Percentiles rank a stretch among this genome's conserved stretches.
Conservation (phyloP, 441 rosid genomes). For the Populus hybrid region DNA sequence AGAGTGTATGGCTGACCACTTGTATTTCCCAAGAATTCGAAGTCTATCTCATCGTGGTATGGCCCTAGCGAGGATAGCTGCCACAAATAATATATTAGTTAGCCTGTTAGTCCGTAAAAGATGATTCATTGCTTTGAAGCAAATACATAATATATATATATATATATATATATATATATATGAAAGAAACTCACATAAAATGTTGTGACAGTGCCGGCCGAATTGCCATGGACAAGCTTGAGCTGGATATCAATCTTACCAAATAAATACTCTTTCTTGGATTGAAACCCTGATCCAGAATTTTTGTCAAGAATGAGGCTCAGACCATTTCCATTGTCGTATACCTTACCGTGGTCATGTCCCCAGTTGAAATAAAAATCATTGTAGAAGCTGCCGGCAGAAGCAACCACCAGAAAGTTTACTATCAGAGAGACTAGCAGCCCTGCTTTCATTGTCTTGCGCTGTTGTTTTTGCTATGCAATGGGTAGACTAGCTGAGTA, state of each 20-base stretch:
- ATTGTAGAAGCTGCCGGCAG: constrained; percentile 36
- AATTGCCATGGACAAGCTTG: constrained; percentile 52
- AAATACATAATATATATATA: too few relatives aligned
- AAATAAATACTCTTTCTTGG: constrained; percentile 42
- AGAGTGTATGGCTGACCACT: constrained; percentile 60
- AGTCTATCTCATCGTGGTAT: constrained; percentile 54
- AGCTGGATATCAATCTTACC: constrained; percentile 50
- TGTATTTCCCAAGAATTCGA: constrained; percentile 52
- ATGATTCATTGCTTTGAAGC: too few relatives aligned
- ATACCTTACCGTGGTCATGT: constrained; percentile 39
- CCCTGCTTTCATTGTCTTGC: background rate
- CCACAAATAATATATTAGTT: too few relatives aligned
- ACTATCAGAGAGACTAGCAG: background rate
- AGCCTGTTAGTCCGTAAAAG: too few relatives aligned
- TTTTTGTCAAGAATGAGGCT: constrained; percentile 37
- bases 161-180: too few relatives aligned
- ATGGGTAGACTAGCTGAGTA: too few relatives aligned
- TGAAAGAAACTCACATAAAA: constrained; percentile 32
- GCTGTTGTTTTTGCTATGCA: too few relatives aligned
- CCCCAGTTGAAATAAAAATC: constrained; percentile 55
- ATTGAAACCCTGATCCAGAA: constrained; percentile 54
- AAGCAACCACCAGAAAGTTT: constrained; percentile 25
- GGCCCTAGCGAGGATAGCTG: constrained; percentile 32
- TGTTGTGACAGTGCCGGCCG: constrained; percentile 59
- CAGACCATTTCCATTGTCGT: constrained; percentile 42